Conservation (phyloP, 176 grass and related monocot genomes). For the Bothriochloa decipiens region DNA sequence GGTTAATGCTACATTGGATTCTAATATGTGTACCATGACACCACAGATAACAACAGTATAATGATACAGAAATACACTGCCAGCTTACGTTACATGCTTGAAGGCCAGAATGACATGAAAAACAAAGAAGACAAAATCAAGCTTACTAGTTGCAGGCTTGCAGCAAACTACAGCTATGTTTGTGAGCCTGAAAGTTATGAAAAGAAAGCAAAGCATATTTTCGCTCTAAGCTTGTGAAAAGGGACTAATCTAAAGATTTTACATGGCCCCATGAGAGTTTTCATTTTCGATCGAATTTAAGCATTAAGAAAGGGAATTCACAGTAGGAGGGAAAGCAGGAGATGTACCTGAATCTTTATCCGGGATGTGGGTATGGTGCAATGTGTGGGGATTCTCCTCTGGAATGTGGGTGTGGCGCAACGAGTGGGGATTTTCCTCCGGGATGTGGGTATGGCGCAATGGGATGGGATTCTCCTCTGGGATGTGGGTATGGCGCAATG, state of each 20-base stretch:
- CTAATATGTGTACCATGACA: background rate
- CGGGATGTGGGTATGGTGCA: too few relatives aligned
- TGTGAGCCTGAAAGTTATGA: background rate
- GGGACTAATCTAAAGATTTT: background rate
- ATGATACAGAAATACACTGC: background rate
- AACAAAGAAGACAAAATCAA: background rate
- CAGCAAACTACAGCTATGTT: background rate
- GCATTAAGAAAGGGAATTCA: background rate
- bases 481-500: conserved; percentile 37
- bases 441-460: conserved; percentile 35
- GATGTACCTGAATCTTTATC: conserved; percentile 48
- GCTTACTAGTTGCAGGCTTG: background rate
- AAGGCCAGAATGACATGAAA: conserved; percentile 9
- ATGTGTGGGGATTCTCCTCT: too few relatives aligned
- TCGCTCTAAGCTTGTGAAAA: background rate
- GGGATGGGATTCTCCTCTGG: conserved; percentile 32
- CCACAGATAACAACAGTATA: background rate
- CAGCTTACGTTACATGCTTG: background rate
- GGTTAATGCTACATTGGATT: background rate
- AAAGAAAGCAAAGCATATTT: background rate
- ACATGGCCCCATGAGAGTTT: background rate
- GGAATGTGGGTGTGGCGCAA: too few relatives aligned
- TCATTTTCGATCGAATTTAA: background rate
- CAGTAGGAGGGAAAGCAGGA: background rate
- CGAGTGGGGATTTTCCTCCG: conserved; percentile 25